A percentile compares a stretch with the other conserved stretches of the same genome.
phyloP scores from a whole-genome alignment of 352 stramenopile genomes.

The Elongisporangium prolatum region DNA sequence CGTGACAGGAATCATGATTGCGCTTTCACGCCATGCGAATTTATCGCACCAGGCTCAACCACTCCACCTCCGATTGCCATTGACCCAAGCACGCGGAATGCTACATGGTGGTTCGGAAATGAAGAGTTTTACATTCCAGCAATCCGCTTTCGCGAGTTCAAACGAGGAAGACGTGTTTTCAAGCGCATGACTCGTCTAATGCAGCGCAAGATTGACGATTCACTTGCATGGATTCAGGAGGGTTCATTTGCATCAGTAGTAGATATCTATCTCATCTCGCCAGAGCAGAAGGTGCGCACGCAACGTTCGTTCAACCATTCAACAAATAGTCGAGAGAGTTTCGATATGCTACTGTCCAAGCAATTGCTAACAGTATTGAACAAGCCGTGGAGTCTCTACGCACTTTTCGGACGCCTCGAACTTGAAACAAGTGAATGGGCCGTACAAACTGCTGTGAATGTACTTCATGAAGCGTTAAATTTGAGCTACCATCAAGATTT shows the following conservation, averaged over 20 bases:
- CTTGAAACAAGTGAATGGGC: too few species aligned
- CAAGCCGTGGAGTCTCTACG: neutral
- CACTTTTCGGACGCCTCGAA: neutral
- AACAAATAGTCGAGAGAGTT: neutral
- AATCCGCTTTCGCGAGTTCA: slow-evolving; percentile 12
- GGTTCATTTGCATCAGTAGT: neutral
- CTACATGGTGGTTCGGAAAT: slow-evolving; percentile 25
- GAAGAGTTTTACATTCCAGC: slow-evolving; percentile 34
- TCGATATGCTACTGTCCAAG: neutral
- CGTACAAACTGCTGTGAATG: too few species aligned
- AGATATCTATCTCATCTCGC: neutral
- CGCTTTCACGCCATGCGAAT: slow-evolving; percentile 37
- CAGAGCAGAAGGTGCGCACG: neutral
- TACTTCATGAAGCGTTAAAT: neutral
- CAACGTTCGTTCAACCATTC: too few species aligned
- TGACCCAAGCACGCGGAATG: slow-evolving; percentile 11
- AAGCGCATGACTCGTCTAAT: slow-evolving; percentile 6
- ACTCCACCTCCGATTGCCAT: slow-evolving; percentile 4
- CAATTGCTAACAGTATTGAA: neutral
- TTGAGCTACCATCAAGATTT: neutral
- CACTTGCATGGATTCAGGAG: slow-evolving; percentile 6
- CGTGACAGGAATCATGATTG: slow-evolving; percentile 30
- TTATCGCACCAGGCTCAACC: slow-evolving; percentile 11
- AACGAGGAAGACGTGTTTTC: slow-evolving; percentile 12
- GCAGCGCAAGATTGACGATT: slow-evolving; percentile 8